Conservation (phyloP, 2,329 filamentous ascomycete species). For the Pleoardoris graminearum region DNA sequence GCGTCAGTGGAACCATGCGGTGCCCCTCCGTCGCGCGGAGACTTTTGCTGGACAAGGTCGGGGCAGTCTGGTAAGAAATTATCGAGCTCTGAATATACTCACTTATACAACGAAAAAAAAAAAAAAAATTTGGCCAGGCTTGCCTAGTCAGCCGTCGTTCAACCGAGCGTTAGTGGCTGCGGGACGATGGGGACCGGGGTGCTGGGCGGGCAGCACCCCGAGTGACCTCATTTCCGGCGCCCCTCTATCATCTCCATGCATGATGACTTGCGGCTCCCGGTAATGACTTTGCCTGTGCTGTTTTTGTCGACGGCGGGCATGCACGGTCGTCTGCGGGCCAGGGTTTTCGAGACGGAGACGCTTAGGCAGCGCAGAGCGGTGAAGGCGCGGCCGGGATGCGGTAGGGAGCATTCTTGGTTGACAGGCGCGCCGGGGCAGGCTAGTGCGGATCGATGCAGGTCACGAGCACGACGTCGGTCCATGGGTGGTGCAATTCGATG, state of each 20-base stretch:
- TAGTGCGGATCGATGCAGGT: conserved; percentile 1
- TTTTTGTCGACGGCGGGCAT: conserved; percentile 4
- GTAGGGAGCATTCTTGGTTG: neutral
- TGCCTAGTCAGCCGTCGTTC: neutral
- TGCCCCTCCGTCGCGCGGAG: neutral
- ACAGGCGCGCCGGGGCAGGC: conserved; percentile 2
- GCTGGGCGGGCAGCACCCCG: neutral
- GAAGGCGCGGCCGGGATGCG: neutral
- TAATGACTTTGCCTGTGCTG: no score
- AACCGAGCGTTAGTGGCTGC: neutral
- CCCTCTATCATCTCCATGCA: neutral
- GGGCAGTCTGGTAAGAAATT: no score
- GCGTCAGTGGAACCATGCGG: conserved; percentile 7
- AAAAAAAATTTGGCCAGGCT: neutral
- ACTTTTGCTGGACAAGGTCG: no score
- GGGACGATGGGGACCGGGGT: neutral
- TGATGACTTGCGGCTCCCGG: neutral
- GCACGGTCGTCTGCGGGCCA: neutral
- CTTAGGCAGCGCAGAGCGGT: neutral
- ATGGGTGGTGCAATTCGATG: neutral
- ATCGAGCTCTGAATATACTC: no score
- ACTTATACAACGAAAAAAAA: no score
- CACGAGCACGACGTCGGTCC: neutral
- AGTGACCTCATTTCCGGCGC: neutral
- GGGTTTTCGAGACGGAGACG: neutral